Conservation (phyloP, 1,284 basidiomycete species). For the Phylloboletellus chloephorus region DNA sequence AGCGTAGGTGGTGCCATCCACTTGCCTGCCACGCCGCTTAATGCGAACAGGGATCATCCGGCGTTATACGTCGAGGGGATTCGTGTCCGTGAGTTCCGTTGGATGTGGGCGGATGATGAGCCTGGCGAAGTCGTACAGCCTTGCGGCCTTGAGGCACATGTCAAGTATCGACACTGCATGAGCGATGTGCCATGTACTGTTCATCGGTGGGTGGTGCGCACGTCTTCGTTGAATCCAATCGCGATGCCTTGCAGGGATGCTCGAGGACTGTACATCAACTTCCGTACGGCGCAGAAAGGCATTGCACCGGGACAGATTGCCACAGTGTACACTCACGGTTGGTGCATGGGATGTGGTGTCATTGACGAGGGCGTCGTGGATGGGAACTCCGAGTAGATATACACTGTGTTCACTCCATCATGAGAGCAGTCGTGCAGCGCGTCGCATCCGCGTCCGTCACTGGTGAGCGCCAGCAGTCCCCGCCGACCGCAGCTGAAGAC, state of each 20-base stretch:
- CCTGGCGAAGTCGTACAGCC: conserved; percentile 41
- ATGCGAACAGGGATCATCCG: conserved; percentile 51
- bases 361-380: conserved; percentile 38
- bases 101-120: conserved; percentile 68
- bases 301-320: conserved; percentile 81
- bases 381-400: conserved; percentile 1
- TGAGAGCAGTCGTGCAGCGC: conserved; percentile 76
- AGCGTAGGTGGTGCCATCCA: conserved; percentile 42
- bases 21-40: neutral
- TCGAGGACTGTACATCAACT: conserved; percentile 39
- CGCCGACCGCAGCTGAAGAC: neutral
- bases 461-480: conserved; percentile 45
- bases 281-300: conserved; percentile 58
- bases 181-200: conserved; percentile 47
- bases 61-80: conserved; percentile 52
- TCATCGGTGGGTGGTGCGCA: conserved; percentile 13
- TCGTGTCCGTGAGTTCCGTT: conserved; percentile 52
- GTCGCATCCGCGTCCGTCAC: conserved; percentile 70
- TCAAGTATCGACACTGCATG: conserved; percentile 76
- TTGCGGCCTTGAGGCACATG: conserved; percentile 44
- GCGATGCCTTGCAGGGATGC: conserved; percentile 18
- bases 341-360: conserved; percentile 81
- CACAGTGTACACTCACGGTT: conserved; percentile 66
- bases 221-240: neutral
- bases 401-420: conserved; percentile 24